Conservation (phyloP, 805 yeast genomes). For the Kluyveromyces starmeri region DNA sequence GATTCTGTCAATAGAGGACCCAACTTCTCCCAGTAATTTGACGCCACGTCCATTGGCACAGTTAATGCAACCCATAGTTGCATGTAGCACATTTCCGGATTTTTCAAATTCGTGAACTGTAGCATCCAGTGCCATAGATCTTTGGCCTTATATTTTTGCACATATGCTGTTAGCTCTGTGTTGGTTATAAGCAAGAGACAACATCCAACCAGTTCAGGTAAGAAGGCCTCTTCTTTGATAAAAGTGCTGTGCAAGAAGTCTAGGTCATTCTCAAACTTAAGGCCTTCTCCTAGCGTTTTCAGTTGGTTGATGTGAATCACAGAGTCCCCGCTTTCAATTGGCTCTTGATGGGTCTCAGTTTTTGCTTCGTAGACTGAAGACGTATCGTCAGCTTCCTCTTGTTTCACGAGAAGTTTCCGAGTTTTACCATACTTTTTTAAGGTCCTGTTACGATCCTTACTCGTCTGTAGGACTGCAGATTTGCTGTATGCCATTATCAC, state of each 20-base stretch:
- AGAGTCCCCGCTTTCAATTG: too few species aligned
- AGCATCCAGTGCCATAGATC: slow-evolving; percentile 22
- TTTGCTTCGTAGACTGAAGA: too few species aligned
- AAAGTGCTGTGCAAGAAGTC: slow-evolving; percentile 26
- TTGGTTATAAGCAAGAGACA: slow-evolving; percentile 15
- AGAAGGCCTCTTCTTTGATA: slow-evolving; percentile 3
- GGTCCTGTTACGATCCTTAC: too few species aligned
- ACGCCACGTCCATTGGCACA: slow-evolving; percentile 1
- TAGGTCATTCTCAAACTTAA: slow-evolving; percentile 30
- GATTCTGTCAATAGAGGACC: slow-evolving; percentile 1
- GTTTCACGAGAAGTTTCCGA: slow-evolving; percentile 15
- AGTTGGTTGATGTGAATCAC: slow-evolving; percentile 20
- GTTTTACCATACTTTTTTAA: slow-evolving; percentile 17
- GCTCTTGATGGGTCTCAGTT: too few species aligned
- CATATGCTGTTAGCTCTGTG: slow-evolving; percentile 12
- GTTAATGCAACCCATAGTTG: slow-evolving; percentile 9
- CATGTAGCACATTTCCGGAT: slow-evolving; percentile 10
- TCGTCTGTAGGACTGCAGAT: not conserved
- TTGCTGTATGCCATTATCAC: slow-evolving; percentile 4
- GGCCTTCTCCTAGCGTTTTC: slow-evolving; percentile 28
- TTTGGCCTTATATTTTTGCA: slow-evolving; percentile 11
- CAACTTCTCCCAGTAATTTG: slow-evolving; percentile 3
- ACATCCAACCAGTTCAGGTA: slow-evolving; percentile 18
- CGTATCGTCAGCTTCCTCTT: not conserved
- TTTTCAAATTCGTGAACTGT: not conserved